phyloP scores from a whole-genome alignment of 2,329 filamentous ascomycete genomes.

The Pseudogymnoascus verrucosus region DNA sequence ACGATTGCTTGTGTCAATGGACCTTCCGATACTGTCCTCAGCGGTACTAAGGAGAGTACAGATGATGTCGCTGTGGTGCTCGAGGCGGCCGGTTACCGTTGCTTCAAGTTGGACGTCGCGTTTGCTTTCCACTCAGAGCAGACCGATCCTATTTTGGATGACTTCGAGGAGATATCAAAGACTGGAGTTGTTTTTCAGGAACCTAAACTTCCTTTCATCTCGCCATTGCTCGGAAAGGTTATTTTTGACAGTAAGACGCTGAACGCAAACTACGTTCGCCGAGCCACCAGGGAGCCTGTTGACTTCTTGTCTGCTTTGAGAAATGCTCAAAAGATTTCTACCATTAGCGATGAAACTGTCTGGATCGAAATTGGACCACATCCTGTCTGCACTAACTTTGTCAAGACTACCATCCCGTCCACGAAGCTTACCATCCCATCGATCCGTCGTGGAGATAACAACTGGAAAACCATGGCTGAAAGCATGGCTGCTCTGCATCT shows the following conservation, averaged over 20 bases:
- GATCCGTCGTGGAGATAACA: conserved; percentile 46
- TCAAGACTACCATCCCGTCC: conserved; percentile 51
- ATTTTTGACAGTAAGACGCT: conserved; percentile 49
- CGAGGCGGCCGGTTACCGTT: conserved; percentile 45
- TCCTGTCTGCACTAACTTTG: conserved; percentile 58
- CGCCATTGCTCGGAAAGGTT: conserved; percentile 54
- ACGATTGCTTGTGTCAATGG: conserved; percentile 64
- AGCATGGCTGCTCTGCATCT: conserved; percentile 56
- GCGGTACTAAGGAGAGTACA: conserved; percentile 46
- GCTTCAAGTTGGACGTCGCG: conserved; percentile 52
- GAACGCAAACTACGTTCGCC: conserved; percentile 53
- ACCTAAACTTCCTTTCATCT: conserved; percentile 55
- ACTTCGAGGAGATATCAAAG: conserved; percentile 46
- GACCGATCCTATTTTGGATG: conserved; percentile 52
- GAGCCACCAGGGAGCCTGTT: conserved; percentile 60
- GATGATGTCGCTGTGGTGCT: conserved; percentile 41
- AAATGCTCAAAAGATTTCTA: conserved; percentile 47
- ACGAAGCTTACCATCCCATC: conserved; percentile 40
- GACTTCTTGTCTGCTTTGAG: conserved; percentile 58
- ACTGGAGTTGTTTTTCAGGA: conserved; percentile 44
- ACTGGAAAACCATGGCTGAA: conserved; percentile 47
- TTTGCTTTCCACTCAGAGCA: conserved; percentile 61
- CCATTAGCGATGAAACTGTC: conserved; percentile 58
- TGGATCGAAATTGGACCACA: conserved; percentile 68
- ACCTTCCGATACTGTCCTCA: conserved; percentile 64